Evolutionary conservation across 768 basidiomycete species (phyloP).

Genomic region (Daedaleopsis sinensis): DNA sequence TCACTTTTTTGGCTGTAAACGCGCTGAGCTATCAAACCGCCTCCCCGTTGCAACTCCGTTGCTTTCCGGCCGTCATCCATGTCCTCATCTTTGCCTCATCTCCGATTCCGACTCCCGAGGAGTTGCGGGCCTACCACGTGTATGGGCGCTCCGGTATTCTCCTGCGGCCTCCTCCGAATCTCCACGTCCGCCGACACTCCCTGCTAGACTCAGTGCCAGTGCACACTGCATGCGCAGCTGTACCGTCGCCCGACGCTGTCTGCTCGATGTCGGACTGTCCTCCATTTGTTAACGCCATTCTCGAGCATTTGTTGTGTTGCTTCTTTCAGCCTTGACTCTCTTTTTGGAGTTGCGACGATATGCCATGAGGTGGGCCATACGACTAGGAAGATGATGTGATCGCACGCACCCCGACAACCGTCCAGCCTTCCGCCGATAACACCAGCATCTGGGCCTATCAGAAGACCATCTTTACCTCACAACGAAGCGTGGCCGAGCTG

Average conservation of each 20-base stretch:
- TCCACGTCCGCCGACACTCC: not conserved
- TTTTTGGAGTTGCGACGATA: too few species aligned
- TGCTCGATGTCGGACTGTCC: not conserved
- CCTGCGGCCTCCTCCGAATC: not conserved
- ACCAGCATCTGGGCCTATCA: slow-evolving; percentile 9
- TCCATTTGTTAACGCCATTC: not conserved
- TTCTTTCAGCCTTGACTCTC: not conserved
- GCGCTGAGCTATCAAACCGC: not conserved
- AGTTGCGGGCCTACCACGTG: slow-evolving; percentile 8
- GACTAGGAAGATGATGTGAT: slow-evolving; percentile 11
- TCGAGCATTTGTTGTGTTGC: not conserved
- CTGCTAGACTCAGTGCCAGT: too few species aligned
- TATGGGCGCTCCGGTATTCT: slow-evolving; percentile 7
- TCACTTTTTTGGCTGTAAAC: not conserved
- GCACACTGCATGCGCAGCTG: too few species aligned
- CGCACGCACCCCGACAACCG: slow-evolving; percentile 19
- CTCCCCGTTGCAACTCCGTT: not conserved
- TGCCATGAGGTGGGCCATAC: slow-evolving; percentile 10
- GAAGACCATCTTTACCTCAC: not conserved
- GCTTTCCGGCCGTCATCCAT: slow-evolving; percentile 3
- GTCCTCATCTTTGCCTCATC: not conserved
- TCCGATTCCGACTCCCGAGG: not conserved
- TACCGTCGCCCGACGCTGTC: not conserved
- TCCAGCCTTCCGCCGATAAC: slow-evolving; percentile 19
- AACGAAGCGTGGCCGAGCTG: slow-evolving; percentile 3